phyloP scores from a whole-genome alignment of 768 basidiomycete genomes.

The Multifurca ochricompacta region DNA sequence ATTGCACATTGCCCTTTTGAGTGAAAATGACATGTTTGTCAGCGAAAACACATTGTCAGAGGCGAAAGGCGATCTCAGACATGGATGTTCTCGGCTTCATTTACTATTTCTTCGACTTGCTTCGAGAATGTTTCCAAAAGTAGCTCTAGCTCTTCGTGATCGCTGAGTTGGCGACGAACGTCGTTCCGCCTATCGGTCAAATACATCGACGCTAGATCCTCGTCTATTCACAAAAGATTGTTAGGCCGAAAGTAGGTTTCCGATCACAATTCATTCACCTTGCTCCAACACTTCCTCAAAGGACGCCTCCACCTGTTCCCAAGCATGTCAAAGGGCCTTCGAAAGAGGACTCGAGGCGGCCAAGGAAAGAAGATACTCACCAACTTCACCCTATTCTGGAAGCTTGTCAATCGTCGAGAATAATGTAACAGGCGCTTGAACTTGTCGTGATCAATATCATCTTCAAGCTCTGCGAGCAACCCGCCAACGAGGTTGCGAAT shows the following conservation, averaged over 20 bases:
- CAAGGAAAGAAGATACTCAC: constrained; percentile 35
- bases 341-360: neutral
- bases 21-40: constrained; percentile 3
- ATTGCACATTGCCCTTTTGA: constrained; percentile 79
- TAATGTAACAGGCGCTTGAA: constrained; percentile 90
- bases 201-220: constrained; percentile 94
- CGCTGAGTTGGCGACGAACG: constrained; percentile 50
- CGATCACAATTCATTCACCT: constrained; percentile 37
- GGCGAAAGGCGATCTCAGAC: constrained; percentile 32
- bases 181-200: constrained; percentile 76
- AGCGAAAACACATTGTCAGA: neutral
- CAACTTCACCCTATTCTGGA: constrained; percentile 84
- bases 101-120: constrained; percentile 95
- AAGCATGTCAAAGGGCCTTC: neutral
- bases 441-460: constrained; percentile 91
- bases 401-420: constrained; percentile 77
- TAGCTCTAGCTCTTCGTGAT: constrained; percentile 91
- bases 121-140: constrained; percentile 93
- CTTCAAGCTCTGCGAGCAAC: constrained; percentile 86
- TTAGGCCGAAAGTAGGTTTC: neutral
- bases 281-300: constrained; percentile 88
- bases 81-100: constrained; percentile 82
- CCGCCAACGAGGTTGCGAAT: constrained; percentile 87
- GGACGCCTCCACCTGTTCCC: constrained; percentile 69
- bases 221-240: constrained; percentile 45